phyloP scores from a whole-genome alignment of 2,329 filamentous ascomycete species.

The Colletotrichum salicis region DNA sequence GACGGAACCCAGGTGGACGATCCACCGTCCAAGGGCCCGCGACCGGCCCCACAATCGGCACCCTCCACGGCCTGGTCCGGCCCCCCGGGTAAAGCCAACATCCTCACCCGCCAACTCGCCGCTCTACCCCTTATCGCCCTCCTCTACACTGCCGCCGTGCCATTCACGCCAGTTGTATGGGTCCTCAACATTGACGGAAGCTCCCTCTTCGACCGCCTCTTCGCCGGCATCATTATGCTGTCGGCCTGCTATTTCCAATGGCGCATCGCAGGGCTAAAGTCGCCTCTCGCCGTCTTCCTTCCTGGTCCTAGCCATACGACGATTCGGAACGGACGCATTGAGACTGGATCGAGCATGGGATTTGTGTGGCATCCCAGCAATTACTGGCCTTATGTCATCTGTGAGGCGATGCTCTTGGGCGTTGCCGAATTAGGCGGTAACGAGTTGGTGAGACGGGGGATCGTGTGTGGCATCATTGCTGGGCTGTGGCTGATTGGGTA shows the following conservation, averaged over 20 bases:
- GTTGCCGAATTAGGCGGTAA: slow-evolving; percentile 38
- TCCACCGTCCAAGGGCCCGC: not conserved
- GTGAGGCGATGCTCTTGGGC: slow-evolving; percentile 37
- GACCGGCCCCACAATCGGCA: slow-evolving; percentile 9
- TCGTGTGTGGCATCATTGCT: slow-evolving; percentile 34
- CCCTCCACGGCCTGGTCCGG: slow-evolving; percentile 10
- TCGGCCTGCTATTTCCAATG: slow-evolving; percentile 45
- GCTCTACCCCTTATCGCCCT: slow-evolving; percentile 37
- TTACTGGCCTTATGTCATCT: slow-evolving; percentile 38
- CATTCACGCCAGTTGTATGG: slow-evolving; percentile 38
- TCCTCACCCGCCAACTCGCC: slow-evolving; percentile 30
- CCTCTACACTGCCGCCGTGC: slow-evolving; percentile 38
- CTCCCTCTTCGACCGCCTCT: slow-evolving; percentile 58
- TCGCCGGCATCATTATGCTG: slow-evolving; percentile 50
- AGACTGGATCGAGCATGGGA: not conserved
- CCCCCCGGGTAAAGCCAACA: not conserved
- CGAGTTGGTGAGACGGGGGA: slow-evolving; percentile 35
- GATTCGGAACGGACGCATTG: slow-evolving; percentile 36
- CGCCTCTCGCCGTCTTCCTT: slow-evolving; percentile 31
- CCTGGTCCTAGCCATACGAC: slow-evolving; percentile 16
- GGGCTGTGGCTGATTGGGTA: slow-evolving; percentile 37
- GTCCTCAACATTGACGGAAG: slow-evolving; percentile 41
- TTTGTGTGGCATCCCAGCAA: slow-evolving; percentile 38
- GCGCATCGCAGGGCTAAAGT: slow-evolving; percentile 34
- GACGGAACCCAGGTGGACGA: not conserved